Percentiles rank a stretch among this genome's conserved stretches.
Evolutionary conservation across 2,329 filamentous ascomycete genomes (phyloP).

Genomic region (Colletotrichum coccodes): DNA sequence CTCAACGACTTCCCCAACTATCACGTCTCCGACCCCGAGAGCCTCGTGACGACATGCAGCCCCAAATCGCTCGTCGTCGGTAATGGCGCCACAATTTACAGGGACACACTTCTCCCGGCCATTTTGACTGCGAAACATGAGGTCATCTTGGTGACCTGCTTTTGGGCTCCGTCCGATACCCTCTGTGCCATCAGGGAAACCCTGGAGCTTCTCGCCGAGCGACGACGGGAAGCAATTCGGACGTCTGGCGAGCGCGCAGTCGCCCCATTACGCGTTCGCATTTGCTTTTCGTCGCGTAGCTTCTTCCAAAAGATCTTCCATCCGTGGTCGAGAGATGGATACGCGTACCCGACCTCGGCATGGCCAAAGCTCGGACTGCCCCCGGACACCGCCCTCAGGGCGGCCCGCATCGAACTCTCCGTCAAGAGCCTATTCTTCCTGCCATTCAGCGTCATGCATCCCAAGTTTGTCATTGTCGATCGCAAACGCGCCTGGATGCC

Average conservation of each 20-base stretch:
- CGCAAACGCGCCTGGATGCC: conserved; percentile 74
- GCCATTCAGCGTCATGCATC: conserved; percentile 88
- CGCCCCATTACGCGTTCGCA: conserved; percentile 65
- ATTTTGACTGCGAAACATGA: conserved; percentile 70
- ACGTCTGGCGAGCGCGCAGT: conserved; percentile 36
- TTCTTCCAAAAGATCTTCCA: conserved; percentile 81
- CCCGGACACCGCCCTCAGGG: conserved; percentile 56
- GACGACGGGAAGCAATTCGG: conserved; percentile 49
- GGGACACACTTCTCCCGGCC: conserved; percentile 66
- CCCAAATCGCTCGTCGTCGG: conserved; percentile 63
- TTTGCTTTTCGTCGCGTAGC: conserved; percentile 81
- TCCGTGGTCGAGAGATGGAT: conserved; percentile 69
- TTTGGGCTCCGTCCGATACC: conserved; percentile 77
- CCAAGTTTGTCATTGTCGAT: conserved; percentile 84
- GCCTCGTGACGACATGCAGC: conserved; percentile 59
- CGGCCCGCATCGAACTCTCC: conserved; percentile 71
- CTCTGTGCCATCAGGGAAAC: conserved; percentile 66
- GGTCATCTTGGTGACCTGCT: conserved; percentile 83
- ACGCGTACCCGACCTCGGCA: conserved; percentile 65
- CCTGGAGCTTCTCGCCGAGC: conserved; percentile 67
- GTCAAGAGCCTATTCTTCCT: conserved; percentile 84
- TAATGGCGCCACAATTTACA: conserved; percentile 67
- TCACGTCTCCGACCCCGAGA: conserved; percentile 52
- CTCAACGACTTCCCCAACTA: conserved; percentile 59
- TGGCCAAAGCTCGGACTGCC: conserved; percentile 78